These are phyloP conservation scores for Ogataea ganodermae DNA, from an alignment of 805 yeast species.

Conservation along the genomic window DNA sequence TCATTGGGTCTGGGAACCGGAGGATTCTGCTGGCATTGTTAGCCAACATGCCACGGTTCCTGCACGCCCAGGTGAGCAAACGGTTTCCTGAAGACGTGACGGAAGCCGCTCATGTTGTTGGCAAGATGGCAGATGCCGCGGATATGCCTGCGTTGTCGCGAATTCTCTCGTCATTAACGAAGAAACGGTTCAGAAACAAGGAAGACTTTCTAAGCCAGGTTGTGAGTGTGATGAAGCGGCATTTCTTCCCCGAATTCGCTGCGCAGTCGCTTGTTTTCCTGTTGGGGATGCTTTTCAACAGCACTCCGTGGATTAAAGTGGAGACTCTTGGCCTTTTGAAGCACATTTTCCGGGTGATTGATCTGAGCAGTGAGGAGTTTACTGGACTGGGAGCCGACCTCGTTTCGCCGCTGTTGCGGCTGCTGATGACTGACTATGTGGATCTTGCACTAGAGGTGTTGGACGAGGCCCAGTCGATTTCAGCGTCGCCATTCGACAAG, in stretches of 20 bases:
- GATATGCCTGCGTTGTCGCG: constrained; percentile 61
- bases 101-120: constrained; percentile 56
- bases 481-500: constrained; percentile 88
- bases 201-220: constrained; percentile 85
- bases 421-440: constrained; percentile 81
- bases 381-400: constrained; percentile 93
- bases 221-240: constrained; percentile 63
- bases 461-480: constrained; percentile 80
- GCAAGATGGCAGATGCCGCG: constrained; percentile 58
- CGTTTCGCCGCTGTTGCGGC: constrained; percentile 82
- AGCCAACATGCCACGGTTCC: constrained; percentile 79
- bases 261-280: constrained; percentile 75
- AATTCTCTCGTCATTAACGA: constrained; percentile 73
- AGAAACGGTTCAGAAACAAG: constrained; percentile 82
- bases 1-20: constrained; percentile 71
- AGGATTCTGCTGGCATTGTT: constrained; percentile 72
- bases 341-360: constrained; percentile 73
- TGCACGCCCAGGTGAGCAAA: constrained; percentile 71
- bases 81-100: constrained; percentile 52
- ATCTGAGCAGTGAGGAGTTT: constrained; percentile 75
- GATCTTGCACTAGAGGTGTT: constrained; percentile 86
- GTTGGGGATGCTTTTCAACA: constrained; percentile 78
- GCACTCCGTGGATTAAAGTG: constrained; percentile 71
- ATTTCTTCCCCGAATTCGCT: constrained; percentile 72
- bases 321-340: constrained; percentile 80